A percentile compares a stretch with the other conserved stretches of the same genome.
These are phyloP conservation scores for Pelargonium nanum DNA, from an alignment of 345 rosid genomes.

Conservation along the genomic window DNA sequence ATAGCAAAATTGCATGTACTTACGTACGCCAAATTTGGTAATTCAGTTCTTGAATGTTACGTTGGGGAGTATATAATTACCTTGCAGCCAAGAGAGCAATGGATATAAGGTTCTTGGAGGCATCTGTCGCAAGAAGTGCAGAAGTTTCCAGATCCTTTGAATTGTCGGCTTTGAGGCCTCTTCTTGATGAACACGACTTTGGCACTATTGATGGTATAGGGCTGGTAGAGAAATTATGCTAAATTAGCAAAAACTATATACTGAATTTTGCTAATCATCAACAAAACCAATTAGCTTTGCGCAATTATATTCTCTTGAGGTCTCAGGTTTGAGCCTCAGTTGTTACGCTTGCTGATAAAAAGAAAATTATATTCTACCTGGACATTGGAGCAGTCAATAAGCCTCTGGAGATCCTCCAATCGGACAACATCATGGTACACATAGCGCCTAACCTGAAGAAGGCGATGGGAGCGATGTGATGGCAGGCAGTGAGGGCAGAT, in stretches of 20 bases:
- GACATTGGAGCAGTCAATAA: slow-evolving; percentile 87
- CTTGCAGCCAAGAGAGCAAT: slow-evolving; percentile 96
- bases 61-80: no score
- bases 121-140: slow-evolving; percentile 93
- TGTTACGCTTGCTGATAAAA: not conserved
- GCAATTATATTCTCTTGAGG: no score
- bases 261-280: no score
- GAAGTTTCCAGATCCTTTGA: slow-evolving; percentile 80
- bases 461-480: slow-evolving; percentile 73
- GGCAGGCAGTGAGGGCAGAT: slow-evolving; percentile 92
- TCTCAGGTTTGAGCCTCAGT: no score
- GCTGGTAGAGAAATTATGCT: slow-evolving; percentile 24
- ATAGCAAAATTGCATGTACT: no score
- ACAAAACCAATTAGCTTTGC: no score
- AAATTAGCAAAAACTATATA: not conserved
- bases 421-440: slow-evolving; percentile 95
- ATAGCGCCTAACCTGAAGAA: slow-evolving; percentile 91
- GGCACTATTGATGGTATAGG: slow-evolving; percentile 85
- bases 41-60: no score
- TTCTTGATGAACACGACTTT: slow-evolving; percentile 95
- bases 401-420: slow-evolving; percentile 82
- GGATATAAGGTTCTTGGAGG: slow-evolving; percentile 84
- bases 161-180: slow-evolving; percentile 89
- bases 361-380: slow-evolving; percentile 37
- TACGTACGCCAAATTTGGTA: no score